A percentile compares a stretch with the other conserved stretches of the same genome.
Conservation (phyloP, 257 asterid genomes). For the Plantago elongata region DNA sequence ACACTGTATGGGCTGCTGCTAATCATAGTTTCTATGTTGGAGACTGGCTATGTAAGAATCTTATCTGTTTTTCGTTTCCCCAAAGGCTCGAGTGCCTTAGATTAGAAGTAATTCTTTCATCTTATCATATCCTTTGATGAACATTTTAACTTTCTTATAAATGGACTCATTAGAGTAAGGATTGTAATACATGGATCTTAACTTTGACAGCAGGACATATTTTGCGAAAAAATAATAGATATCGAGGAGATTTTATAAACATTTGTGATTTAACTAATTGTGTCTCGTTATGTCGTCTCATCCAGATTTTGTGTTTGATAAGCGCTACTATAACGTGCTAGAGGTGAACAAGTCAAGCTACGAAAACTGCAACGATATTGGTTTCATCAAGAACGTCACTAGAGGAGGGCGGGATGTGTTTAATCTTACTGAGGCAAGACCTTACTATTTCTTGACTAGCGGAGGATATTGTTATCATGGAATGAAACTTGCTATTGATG, state of each 20-base stretch:
- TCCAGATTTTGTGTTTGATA: constrained; percentile 52
- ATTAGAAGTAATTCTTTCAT: constrained; percentile 6
- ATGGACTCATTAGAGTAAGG: no score
- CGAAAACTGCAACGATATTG: constrained; percentile 42
- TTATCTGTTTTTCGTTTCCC: no score
- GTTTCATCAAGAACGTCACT: constrained; percentile 39
- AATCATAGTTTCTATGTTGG: constrained; percentile 43
- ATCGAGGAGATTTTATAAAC: no score
- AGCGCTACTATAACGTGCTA: constrained; percentile 38
- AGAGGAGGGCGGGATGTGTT: constrained; percentile 62
- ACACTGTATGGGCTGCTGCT: constrained; percentile 59
- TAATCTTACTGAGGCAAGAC: constrained; percentile 34
- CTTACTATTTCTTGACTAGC: constrained; percentile 53
- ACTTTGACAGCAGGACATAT: no score
- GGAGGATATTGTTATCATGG: constrained; percentile 58
- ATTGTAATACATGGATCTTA: no score
- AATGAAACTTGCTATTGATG: constrained; percentile 49
- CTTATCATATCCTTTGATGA: no score
- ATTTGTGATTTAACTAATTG: no score
- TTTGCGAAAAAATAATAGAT: no score
- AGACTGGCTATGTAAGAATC: constrained; percentile 49
- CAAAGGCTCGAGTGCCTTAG: neutral
- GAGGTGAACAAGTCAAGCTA: constrained; percentile 55
- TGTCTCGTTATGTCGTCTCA: neutral
- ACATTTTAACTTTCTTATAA: no score